Conservation (phyloP, 345 rosid genomes). For the Litchi chinensis region DNA sequence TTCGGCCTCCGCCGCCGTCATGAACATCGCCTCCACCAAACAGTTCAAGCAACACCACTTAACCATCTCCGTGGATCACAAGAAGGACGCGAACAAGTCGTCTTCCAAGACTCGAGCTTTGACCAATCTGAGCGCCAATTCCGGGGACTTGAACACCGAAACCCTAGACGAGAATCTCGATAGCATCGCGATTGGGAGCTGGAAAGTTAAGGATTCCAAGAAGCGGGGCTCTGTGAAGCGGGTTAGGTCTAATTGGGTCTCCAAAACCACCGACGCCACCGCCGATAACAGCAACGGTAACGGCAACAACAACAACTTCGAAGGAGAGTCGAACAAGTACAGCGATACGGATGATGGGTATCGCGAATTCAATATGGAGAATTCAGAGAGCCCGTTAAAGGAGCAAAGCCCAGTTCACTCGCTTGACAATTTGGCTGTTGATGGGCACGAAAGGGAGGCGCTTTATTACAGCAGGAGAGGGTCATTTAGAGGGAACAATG, state of each 20-base stretch:
- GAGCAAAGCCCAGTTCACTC: conserved; percentile 63
- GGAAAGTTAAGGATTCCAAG: conserved; percentile 67
- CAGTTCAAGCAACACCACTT: conserved; percentile 8
- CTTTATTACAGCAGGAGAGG: conserved; percentile 36
- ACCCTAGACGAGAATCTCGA: conserved; percentile 67
- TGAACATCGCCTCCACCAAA: background rate
- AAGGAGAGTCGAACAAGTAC: conserved; percentile 45
- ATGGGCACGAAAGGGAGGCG: conserved; percentile 50
- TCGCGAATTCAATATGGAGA: conserved; percentile 59
- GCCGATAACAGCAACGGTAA: conserved; percentile 24
- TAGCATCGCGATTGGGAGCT: conserved; percentile 60
- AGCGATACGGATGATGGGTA: conserved; percentile 54
- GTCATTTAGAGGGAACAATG: conserved; percentile 34
- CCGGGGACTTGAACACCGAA: conserved; percentile 41
- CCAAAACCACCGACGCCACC: conserved; percentile 48
- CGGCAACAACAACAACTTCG: conserved; percentile 6
- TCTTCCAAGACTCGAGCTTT: conserved; percentile 58
- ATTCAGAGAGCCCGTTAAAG: conserved; percentile 66
- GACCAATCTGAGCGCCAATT: conserved; percentile 50
- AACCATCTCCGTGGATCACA: conserved; percentile 18
- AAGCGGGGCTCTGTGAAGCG: conserved; percentile 51
- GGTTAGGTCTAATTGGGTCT: conserved; percentile 62
- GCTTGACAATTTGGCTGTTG: conserved; percentile 55
- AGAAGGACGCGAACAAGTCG: conserved; percentile 38
- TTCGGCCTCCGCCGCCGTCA: conserved; percentile 21